Percentiles rank a stretch among this genome's conserved stretches.
Conservation (phyloP, 1,139 yeast species). For the Schizosaccharomyces versatilis region DNA sequence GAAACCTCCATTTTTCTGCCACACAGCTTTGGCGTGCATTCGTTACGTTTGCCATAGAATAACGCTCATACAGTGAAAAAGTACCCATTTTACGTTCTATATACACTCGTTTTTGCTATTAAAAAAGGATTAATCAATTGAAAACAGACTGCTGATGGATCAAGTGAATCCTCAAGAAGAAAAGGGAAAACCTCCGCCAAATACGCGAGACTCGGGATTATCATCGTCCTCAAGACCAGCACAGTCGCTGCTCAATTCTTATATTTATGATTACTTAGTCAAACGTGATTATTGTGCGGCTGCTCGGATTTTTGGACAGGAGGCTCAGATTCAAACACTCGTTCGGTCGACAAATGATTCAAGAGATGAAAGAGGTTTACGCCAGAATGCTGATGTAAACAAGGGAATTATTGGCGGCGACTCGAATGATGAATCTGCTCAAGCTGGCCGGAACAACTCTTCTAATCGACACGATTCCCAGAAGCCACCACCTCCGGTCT, state of each 20-base stretch:
- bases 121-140: too few species aligned
- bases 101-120: too few species aligned
- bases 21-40: too few species aligned
- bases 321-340: conserved; percentile 30
- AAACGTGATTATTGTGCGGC: conserved; percentile 52
- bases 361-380: neutral
- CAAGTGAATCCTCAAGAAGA: too few species aligned
- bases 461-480: neutral
- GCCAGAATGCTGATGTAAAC: neutral
- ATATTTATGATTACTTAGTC: conserved; percentile 64
- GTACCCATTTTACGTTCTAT: too few species aligned
- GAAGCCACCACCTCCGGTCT: neutral
- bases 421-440: neutral
- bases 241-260: conserved; percentile 52
- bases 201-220: neutral
- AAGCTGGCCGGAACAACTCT: neutral
- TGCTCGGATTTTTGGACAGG: conserved; percentile 49
- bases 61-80: too few species aligned
- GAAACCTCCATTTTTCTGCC: too few species aligned
- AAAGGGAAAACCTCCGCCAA: neutral
- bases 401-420: neutral
- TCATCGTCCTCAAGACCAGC: conserved; percentile 6
- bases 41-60: too few species aligned
- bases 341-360: neutral
- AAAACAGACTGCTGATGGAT: too few species aligned